phyloP scores from a whole-genome alignment of 2,329 filamentous ascomycete species.

The Botrytis paeoniae region DNA sequence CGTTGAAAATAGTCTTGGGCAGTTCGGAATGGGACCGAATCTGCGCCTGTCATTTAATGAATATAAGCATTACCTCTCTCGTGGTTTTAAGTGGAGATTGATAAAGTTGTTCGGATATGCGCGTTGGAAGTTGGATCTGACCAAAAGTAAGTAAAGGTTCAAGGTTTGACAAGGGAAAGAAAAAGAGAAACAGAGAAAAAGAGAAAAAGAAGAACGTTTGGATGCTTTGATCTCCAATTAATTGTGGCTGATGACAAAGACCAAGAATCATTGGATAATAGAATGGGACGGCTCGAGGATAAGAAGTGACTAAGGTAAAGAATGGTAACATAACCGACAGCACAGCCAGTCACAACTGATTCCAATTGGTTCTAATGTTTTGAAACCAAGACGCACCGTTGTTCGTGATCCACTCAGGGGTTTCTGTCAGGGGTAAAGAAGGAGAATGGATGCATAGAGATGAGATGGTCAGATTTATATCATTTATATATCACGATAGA shows the following conservation, averaged over 20 bases:
- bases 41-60: conserved; percentile 8
- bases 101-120: neutral
- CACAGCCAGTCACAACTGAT: neutral
- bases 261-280: neutral
- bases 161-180: neutral
- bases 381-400: neutral
- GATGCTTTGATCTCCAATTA: neutral
- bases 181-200: neutral
- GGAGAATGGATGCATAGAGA: neutral
- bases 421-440: conserved; percentile 1
- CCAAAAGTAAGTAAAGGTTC: neutral
- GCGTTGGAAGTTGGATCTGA: neutral
- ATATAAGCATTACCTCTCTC: conserved; percentile 2
- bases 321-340: neutral
- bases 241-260: neutral
- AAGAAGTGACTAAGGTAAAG: neutral
- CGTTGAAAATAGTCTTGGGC: neutral
- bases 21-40: conserved; percentile 12
- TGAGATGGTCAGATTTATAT: conserved; percentile 7
- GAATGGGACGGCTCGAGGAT: neutral
- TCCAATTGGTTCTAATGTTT: neutral
- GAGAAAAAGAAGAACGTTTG: neutral
- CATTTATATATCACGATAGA: conserved; percentile 3
- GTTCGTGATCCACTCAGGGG: conserved; percentile 8
- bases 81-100: neutral